Percentiles rank a stretch among this genome's conserved stretches.
These are phyloP conservation scores for Mercurialis annua DNA, from an alignment of 345 rosid species.

Conservation along the genomic window DNA sequence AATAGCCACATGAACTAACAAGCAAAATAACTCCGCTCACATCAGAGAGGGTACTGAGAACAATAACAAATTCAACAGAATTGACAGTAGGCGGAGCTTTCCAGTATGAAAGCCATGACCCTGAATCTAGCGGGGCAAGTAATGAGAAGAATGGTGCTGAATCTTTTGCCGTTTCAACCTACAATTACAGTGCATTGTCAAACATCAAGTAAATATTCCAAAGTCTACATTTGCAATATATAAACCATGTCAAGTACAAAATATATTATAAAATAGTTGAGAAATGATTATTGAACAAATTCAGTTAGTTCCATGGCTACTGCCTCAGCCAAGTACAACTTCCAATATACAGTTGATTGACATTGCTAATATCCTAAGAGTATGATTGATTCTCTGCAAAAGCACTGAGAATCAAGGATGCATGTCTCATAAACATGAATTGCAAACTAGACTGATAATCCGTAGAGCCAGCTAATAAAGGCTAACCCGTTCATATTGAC, in stretches of 20 bases:
- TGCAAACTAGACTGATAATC: background rate
- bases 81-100: slow-evolving; percentile 68
- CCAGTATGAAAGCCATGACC: slow-evolving; percentile 65
- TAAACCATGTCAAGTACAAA: background rate
- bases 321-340: slow-evolving; percentile 1
- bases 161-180: slow-evolving; percentile 85
- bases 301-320: background rate
- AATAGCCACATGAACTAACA: slow-evolving; percentile 92
- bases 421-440: background rate
- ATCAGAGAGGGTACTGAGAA: slow-evolving; percentile 67
- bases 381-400: background rate
- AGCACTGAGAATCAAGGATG: background rate
- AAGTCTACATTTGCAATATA: background rate
- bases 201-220: slow-evolving; percentile 4
- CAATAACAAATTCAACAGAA: slow-evolving; percentile 63
- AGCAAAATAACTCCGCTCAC: slow-evolving; percentile 78
- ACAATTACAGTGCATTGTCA: slow-evolving; percentile 24
- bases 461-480: background rate
- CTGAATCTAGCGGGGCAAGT: slow-evolving; percentile 63
- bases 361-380: background rate
- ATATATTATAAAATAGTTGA: background rate
- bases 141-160: slow-evolving; percentile 78
- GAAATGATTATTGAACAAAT: background rate
- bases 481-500: background rate
- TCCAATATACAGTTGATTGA: background rate